Evolutionary conservation across 768 basidiomycete species (phyloP).

Genomic region (Clitopilus passeckerianus): DNA sequence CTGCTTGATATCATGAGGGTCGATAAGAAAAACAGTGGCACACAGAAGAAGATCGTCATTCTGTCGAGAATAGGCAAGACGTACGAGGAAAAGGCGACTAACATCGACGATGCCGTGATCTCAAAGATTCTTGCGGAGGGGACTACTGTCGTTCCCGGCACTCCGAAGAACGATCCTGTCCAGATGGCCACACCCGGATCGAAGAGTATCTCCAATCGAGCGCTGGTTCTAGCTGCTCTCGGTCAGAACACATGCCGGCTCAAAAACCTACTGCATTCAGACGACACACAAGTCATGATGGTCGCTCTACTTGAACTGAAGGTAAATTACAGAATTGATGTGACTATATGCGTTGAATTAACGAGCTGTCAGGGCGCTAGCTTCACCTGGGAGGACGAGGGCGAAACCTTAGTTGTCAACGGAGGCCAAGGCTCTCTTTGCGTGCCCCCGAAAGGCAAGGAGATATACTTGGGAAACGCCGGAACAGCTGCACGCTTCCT

Average conservation of each 20-base stretch:
- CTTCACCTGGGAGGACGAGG: conserved; percentile 94
- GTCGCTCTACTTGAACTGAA: conserved; percentile 83
- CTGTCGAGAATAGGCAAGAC: conserved; percentile 89
- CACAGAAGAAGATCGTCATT: conserved; percentile 91
- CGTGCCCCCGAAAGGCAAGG: conserved; percentile 74
- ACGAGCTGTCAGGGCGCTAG: conserved; percentile 62
- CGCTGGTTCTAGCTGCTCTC: conserved; percentile 88
- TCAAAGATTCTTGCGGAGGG: conserved; percentile 78
- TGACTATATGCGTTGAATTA: neutral
- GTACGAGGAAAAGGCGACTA: conserved; percentile 86
- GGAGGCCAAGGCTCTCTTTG: conserved; percentile 81
- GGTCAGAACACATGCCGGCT: conserved; percentile 84
- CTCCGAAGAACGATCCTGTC: conserved; percentile 53
- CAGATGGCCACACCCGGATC: conserved; percentile 91
- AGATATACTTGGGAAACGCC: conserved; percentile 94
- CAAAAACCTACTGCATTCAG: conserved; percentile 90
- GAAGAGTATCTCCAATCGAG: conserved; percentile 95
- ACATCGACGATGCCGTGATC: conserved; percentile 78
- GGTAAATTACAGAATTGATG: conserved; percentile 33
- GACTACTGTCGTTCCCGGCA: conserved; percentile 66
- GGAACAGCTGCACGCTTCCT: conserved; percentile 98
- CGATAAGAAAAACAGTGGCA: conserved; percentile 96
- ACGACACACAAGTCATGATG: conserved; percentile 99
- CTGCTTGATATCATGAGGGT: conserved; percentile 92
- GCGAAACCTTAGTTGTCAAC: conserved; percentile 89